Conservation (phyloP, 2,329 filamentous ascomycete species). For the Exserohilum turcica region DNA sequence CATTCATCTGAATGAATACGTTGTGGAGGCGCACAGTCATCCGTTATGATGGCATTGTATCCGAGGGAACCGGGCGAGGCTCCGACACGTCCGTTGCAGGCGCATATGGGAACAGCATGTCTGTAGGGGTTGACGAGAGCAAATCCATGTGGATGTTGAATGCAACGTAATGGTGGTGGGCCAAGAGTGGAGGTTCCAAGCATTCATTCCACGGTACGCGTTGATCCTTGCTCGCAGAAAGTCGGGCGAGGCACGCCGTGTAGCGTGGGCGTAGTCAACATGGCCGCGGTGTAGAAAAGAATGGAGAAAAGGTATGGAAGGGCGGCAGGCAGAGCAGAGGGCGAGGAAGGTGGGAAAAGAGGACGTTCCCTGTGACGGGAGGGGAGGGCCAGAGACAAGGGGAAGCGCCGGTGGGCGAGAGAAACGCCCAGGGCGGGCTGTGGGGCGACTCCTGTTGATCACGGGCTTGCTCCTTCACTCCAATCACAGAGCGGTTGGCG, state of each 20-base stretch:
- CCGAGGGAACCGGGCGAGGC: not conserved
- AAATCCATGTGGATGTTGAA: not conserved
- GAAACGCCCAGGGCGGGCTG: not conserved
- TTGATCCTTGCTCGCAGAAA: conserved; percentile 2
- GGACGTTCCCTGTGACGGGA: not conserved
- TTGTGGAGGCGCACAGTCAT: not conserved
- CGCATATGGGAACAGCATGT: not conserved
- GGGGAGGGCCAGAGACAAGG: not conserved
- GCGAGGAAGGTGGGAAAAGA: not conserved
- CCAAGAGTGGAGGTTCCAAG: conserved; percentile 4
- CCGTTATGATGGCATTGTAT: not conserved
- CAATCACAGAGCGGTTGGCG: conserved; percentile 11
- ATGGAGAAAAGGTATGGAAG: not conserved
- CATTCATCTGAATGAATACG: not conserved
- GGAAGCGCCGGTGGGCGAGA: not conserved
- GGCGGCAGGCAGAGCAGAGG: not conserved
- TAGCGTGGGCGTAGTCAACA: not conserved
- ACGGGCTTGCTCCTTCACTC: not conserved
- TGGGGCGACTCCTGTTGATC: conserved; percentile 6
- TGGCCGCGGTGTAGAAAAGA: not conserved
- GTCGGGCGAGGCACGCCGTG: not conserved
- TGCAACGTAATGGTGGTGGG: conserved; percentile 3
- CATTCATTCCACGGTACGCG: not conserved
- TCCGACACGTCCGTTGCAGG: not conserved
- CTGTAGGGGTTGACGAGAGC: not conserved